Percentiles rank a stretch among this genome's conserved stretches.
Conservation (phyloP, 345 rosid species). For the Populus davidiana region DNA sequence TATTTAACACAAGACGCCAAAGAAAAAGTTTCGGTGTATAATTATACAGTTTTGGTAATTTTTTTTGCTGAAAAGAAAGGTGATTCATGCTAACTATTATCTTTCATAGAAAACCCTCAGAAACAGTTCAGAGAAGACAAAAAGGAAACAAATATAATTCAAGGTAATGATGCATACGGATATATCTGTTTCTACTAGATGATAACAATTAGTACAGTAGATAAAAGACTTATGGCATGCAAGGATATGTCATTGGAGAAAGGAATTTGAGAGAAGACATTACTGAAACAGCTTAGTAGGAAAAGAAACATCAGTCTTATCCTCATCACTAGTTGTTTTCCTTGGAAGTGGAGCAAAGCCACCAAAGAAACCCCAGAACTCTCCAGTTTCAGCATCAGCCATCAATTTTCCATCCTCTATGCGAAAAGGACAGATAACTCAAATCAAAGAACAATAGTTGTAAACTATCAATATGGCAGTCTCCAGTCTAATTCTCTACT, state of each 20-base stretch:
- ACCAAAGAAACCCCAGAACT: conserved; percentile 96
- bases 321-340: conserved; percentile 58
- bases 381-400: conserved; percentile 99
- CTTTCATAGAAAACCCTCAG: too few relatives aligned
- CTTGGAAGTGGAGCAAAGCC: conserved; percentile 99
- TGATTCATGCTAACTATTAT: too few relatives aligned
- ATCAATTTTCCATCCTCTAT: conserved; percentile 95
- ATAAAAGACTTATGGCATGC: too few relatives aligned
- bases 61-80: too few relatives aligned
- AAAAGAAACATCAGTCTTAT: conserved; percentile 39
- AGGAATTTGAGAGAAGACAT: conserved; percentile 13
- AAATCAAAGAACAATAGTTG: conserved; percentile 2
- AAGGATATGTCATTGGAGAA: not conserved
- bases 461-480: conserved; percentile 6
- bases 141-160: not conserved
- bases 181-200: not conserved
- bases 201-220: too few relatives aligned
- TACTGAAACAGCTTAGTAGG: conserved; percentile 68
- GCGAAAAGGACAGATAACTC: conserved; percentile 14
- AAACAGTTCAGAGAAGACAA: not conserved
- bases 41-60: too few relatives aligned
- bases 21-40: too few relatives aligned
- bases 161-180: not conserved
- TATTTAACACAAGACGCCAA: too few relatives aligned
- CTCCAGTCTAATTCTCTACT: conserved; percentile 34